Base-by-base conservation (phyloP, 2,329 filamentous ascomycete genomes). In the Xylaria sp. region DNA sequence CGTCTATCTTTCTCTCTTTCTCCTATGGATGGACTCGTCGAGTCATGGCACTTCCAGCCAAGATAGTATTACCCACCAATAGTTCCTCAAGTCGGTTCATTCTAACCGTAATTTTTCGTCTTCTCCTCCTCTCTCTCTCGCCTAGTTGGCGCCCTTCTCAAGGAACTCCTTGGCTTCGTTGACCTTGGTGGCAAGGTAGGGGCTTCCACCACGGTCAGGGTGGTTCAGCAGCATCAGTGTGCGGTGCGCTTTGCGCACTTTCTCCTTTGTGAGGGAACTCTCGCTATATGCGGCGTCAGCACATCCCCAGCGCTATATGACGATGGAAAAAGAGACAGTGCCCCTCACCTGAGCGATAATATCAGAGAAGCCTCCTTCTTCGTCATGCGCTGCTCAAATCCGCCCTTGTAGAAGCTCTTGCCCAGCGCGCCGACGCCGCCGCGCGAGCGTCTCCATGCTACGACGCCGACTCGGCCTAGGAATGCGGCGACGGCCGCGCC, bases 91-190 rank as follows among this genome's bases (percentile, higher is more conserved):
- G 44, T 9, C 9, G 37, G 11, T 54, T 23, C 9, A 52, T 37
- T 8, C 10, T 13, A 42, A 42, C 34, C 30, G n/a, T 39, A 23
- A 47, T 50, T 19, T 18, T 6, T 34, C 35, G 16, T 13, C 11
- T 9, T 16, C 8, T 7, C 11, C 4, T 42, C 11, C 37, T 42
- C 37, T 42, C 11, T 13, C 11, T 42, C 37, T 8, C 18, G 6
- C 34, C 54, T 66, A 69, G 42, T 55, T 64, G 11, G 62, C 60
- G 56, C 78, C 80, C 76, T 96, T 97, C 74, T 99, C 94, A 67
- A 99, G 74, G 64, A 97, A 85, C 74, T 97, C 93, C 76, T 99
- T 99, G 46, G 94, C 94, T 76, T 99, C 94, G 77, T 99, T 99
- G 73, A 99, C 89, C 76, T 99, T 99, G 57, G 92, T 97, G 11